Conservation (phyloP, 1,284 basidiomycete species). For the Rhodotorula sp. region DNA sequence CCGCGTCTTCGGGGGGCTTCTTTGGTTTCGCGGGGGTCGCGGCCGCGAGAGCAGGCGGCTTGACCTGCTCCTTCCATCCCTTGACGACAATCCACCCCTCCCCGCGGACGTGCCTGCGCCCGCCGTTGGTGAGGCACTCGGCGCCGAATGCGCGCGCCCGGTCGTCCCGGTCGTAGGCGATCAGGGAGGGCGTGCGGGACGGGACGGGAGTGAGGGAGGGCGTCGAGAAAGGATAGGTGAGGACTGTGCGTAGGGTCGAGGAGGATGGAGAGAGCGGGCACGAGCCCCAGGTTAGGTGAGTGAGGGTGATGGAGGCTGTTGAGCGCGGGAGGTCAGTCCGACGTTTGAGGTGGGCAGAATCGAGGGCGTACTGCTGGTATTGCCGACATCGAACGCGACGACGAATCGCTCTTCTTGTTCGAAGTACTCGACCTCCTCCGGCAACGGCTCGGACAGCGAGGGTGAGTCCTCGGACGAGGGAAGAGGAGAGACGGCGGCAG, state of each 20-base stretch:
- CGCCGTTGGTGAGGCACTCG: not conserved
- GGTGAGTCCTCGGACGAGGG: not conserved
- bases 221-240: constrained; percentile 9
- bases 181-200: constrained; percentile 10
- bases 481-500: not conserved
- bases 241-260: constrained; percentile 15
- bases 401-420: constrained; percentile 6
- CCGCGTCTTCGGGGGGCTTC: too few relatives aligned
- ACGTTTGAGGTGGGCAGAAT: too few relatives aligned
- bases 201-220: not conserved
- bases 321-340: not conserved
- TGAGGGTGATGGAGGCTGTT: constrained; percentile 23
- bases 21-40: not conserved
- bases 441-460: not conserved
- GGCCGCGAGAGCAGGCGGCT: not conserved
- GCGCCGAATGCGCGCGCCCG: constrained; percentile 8
- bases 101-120: not conserved
- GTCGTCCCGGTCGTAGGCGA: constrained; percentile 20
- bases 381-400: constrained; percentile 23
- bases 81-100: constrained; percentile 21
- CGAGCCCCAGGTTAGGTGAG: constrained; percentile 13
- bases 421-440: constrained; percentile 1
- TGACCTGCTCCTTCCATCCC: constrained; percentile 26
- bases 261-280: constrained; percentile 2
- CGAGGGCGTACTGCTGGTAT: constrained; percentile 7